phyloP scores from a whole-genome alignment of 176 grass and related monocot species.

The Carex scoparia region DNA sequence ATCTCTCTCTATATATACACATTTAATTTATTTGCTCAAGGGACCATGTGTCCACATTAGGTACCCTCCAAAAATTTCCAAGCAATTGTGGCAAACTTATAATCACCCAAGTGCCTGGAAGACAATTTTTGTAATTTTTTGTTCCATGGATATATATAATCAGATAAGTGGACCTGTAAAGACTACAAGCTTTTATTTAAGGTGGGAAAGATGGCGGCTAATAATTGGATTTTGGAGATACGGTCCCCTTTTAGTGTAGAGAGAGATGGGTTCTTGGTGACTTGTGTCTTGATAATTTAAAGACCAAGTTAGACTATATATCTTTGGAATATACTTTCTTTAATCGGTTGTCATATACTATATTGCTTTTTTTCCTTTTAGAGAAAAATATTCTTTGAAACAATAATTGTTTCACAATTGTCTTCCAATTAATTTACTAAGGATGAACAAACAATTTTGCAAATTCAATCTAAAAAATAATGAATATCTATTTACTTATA shows the following conservation, averaged over 20 bases:
- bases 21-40: constrained; percentile 12
- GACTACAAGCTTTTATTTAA: neutral
- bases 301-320: neutral
- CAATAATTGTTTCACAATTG: too few relatives aligned
- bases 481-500: too few relatives aligned
- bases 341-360: neutral
- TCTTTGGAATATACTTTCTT: neutral
- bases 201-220: neutral
- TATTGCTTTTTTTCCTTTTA: neutral
- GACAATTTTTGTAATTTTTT: neutral
- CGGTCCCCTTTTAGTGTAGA: neutral
- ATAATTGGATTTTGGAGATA: constrained; percentile 7
- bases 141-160: neutral
- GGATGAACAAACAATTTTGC: too few relatives aligned
- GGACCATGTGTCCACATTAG: constrained; percentile 19
- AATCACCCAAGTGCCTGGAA: constrained; percentile 23
- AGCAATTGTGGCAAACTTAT: constrained; percentile 4
- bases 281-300: neutral
- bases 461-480: too few relatives aligned
- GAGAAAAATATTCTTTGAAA: neutral
- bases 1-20: too few relatives aligned
- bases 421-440: too few relatives aligned
- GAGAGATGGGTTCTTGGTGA: neutral
- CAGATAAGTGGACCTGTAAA: neutral
- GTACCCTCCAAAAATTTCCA: neutral